These are phyloP conservation scores for Macrocystidia cucumis DNA, from an alignment of 1,284 basidiomycete genomes.

Conservation along the genomic window DNA sequence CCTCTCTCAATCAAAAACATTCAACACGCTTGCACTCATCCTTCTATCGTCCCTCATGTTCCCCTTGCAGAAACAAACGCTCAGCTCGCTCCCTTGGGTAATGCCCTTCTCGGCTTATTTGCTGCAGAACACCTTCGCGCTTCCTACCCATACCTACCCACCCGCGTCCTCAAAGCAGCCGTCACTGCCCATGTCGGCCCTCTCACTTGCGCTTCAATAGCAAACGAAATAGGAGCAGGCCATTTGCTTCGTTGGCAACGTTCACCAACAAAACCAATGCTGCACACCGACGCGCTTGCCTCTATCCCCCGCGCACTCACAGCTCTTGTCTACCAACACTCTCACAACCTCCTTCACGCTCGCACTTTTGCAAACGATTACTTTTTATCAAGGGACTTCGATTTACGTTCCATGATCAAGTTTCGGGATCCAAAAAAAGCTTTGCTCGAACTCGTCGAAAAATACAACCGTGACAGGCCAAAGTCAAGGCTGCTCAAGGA, in stretches of 20 bases:
- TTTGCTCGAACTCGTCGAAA: conserved; percentile 68
- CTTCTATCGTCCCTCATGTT: conserved; percentile 54
- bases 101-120: conserved; percentile 88
- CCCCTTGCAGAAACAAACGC: conserved; percentile 61
- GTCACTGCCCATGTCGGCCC: conserved; percentile 90
- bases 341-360: conserved; percentile 72
- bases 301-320: conserved; percentile 70
- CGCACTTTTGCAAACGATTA: conserved; percentile 81
- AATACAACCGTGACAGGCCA: conserved; percentile 69
- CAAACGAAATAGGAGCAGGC: conserved; percentile 72
- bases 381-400: conserved; percentile 79
- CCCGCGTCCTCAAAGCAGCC: conserved; percentile 83
- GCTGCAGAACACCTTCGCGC: conserved; percentile 81
- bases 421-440: conserved; percentile 84
- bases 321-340: conserved; percentile 72
- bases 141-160: conserved; percentile 88
- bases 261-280: conserved; percentile 40
- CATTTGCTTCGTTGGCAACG: conserved; percentile 67
- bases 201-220: conserved; percentile 75
- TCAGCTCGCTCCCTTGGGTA: conserved; percentile 78
- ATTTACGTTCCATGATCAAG: conserved; percentile 81
- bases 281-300: conserved; percentile 67
- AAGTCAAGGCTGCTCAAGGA: conserved; percentile 86
- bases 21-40: conserved; percentile 76
- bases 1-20: conserved; percentile 42